Evolutionary conservation across 768 basidiomycete genomes (phyloP).

Genomic region (Tremella yokohamensis): DNA sequence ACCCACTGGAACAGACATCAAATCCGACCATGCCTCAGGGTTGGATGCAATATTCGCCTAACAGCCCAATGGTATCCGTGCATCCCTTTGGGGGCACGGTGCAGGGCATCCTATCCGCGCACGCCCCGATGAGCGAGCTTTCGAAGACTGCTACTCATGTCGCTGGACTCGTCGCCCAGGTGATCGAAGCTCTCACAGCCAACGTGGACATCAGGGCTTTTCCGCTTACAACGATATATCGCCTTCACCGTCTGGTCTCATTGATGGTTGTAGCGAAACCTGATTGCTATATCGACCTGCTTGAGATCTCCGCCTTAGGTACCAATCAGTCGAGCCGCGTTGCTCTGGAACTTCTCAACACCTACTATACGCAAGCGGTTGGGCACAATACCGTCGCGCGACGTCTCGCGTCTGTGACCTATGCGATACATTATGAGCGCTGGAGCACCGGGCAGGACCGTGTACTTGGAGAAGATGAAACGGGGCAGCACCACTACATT

Average conservation of each 20-base stretch:
- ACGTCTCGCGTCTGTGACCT: slow-evolving; percentile 55
- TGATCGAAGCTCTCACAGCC: slow-evolving; percentile 64
- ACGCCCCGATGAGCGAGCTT: slow-evolving; percentile 60
- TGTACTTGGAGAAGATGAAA: slow-evolving; percentile 25
- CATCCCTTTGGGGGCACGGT: slow-evolving; percentile 6
- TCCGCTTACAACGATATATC: slow-evolving; percentile 54
- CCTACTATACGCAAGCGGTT: slow-evolving; percentile 65
- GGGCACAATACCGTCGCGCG: slow-evolving; percentile 66
- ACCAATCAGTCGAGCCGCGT: slow-evolving; percentile 58
- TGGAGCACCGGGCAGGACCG: slow-evolving; percentile 36
- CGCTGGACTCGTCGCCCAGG: slow-evolving; percentile 62
- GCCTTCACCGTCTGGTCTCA: slow-evolving; percentile 59
- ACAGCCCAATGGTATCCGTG: slow-evolving; percentile 16
- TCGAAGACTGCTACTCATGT: slow-evolving; percentile 58
- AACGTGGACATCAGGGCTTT: slow-evolving; percentile 54
- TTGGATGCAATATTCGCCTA: slow-evolving; percentile 39
- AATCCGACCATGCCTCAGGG: slow-evolving; percentile 20
- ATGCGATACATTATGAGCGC: slow-evolving; percentile 23
- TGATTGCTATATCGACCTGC: slow-evolving; percentile 67
- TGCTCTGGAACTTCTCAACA: slow-evolving; percentile 60
- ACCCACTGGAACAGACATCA: not conserved
- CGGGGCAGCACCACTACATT: slow-evolving; percentile 28
- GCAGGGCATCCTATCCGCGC: slow-evolving; percentile 53
- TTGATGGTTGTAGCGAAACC: slow-evolving; percentile 61
- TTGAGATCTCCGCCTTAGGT: slow-evolving; percentile 69